Evolutionary conservation across 2,329 filamentous ascomycete species (phyloP).

Genomic region (Aureobasidium sp.): DNA sequence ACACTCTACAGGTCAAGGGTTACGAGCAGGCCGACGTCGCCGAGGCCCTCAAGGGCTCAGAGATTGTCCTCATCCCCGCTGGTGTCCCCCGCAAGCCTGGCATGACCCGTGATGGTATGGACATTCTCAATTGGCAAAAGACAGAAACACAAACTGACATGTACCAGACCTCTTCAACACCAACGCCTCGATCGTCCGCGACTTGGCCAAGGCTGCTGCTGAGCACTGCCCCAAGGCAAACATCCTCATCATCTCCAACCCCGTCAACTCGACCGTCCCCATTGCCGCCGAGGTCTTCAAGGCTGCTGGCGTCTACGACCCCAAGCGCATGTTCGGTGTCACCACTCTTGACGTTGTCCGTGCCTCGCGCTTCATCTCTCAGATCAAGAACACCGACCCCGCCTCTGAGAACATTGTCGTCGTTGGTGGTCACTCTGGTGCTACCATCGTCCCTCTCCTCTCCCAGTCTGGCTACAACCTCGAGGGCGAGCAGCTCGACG

Average conservation of each 20-base stretch:
- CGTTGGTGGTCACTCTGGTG: constrained; percentile 92
- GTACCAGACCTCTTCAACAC: constrained; percentile 92
- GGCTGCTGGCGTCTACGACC: constrained; percentile 91
- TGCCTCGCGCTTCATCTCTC: constrained; percentile 92
- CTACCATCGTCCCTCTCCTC: constrained; percentile 97
- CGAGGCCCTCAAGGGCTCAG: constrained; percentile 73
- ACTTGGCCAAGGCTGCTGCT: constrained; percentile 91
- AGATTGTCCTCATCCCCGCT: constrained; percentile 95
- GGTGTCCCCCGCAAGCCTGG: constrained; percentile 98
- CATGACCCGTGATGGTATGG: constrained; percentile 88
- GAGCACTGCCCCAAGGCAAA: constrained; percentile 86
- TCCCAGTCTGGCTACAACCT: constrained; percentile 89
- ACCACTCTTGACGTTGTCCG: constrained; percentile 98
- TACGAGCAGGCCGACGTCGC: constrained; percentile 73
- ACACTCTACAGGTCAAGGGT: constrained; percentile 63
- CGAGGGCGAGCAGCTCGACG: constrained; percentile 62
- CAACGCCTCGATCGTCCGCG: constrained; percentile 98
- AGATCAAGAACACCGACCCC: constrained; percentile 87
- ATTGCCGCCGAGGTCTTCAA: constrained; percentile 98
- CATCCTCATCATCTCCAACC: constrained; percentile 96
- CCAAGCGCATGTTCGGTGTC: constrained; percentile 97
- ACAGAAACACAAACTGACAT: not conserved
- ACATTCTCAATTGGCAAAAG: not conserved
- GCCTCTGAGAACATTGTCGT: constrained; percentile 91
- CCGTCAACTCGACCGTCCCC: constrained; percentile 98